phyloP scores from a whole-genome alignment of 78 protist genomes.

The Tieghemostelium lacteum region DNA sequence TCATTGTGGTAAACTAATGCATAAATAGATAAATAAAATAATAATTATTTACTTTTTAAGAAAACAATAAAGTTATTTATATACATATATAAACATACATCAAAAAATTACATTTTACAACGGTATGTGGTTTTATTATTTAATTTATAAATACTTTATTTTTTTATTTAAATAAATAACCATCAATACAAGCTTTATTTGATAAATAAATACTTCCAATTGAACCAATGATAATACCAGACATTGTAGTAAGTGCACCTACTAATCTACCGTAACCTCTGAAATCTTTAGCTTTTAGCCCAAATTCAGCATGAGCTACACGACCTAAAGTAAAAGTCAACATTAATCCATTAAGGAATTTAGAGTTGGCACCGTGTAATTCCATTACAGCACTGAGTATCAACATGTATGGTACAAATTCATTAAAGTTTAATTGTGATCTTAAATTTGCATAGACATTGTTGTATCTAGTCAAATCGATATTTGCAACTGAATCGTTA shows the following conservation, averaged over 20 bases:
- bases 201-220: conserved; percentile 7
- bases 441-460: conserved; percentile 4
- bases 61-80: no score
- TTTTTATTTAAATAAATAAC: not conserved
- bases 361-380: conserved; percentile 28
- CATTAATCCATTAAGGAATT: not conserved
- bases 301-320: not conserved
- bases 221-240: not conserved
- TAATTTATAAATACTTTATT: not conserved
- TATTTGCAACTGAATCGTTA: not conserved
- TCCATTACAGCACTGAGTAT: conserved; percentile 11
- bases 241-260: not conserved
- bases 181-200: not conserved
- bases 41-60: no score
- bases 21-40: no score
- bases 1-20: no score
- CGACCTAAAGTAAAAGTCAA: conserved; percentile 9
- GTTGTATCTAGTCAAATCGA: not conserved
- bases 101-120: no score
- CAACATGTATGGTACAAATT: conserved; percentile 22
- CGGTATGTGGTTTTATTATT: no score
- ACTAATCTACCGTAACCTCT: not conserved
- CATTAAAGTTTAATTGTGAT: conserved; percentile 59
- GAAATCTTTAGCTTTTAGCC: not conserved
- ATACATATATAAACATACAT: no score